Evolutionary conservation across 2,329 filamentous ascomycete species (phyloP), one percentile per base, ranked within the genome.

Genomic region (Xylariaceae sp.): DNA sequence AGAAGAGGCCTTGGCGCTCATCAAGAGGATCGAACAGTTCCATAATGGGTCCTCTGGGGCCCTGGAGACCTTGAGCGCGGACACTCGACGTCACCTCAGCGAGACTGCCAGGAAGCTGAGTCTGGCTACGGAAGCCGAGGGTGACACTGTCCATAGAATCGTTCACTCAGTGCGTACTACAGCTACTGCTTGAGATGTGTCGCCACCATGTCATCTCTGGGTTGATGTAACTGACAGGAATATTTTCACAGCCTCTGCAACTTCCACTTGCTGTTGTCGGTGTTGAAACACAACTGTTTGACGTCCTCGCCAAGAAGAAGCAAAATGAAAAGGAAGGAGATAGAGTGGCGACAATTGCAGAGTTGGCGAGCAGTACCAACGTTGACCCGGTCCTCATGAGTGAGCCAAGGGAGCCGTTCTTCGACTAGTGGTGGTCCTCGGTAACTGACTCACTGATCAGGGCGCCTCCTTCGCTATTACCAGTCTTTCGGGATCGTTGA

Each of bases 381-480:
- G 32, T 46, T 11, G 41, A 52, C 13, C 42, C 50, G 12, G 24
- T 28, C 27, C 21, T 53, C 13, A 32, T 49, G 38, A 53, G 50
- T 54, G 43, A 8, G 38, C 21, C 11, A 24, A 24, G 6, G 21
- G 21, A 24, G 11, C 11, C 21, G 4, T 32, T 18, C 17, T 12
- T 16, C 17, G 7, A 16, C n/a, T 28, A 8, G 16, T 9, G 14
- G 14, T 13, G 11, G 21, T 7, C 11, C 6, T 6, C 6, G 6
- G 7, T 7, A 24, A 7, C 11, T 24, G 21, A 24, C 18, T 11
- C 24, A 13, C 35, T 4, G 3, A n/a, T 13, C 7, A 55, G 52
- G 43, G 23, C 34, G 51, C 8, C 37, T 55, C 6, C 19, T 55
- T 9, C 44, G 52, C 9, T 55, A 51, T 17, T 53, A 53, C 31